These are phyloP conservation scores for Lepiota brunneoincarnata DNA, from an alignment of 768 basidiomycete species.

Conservation along the genomic window DNA sequence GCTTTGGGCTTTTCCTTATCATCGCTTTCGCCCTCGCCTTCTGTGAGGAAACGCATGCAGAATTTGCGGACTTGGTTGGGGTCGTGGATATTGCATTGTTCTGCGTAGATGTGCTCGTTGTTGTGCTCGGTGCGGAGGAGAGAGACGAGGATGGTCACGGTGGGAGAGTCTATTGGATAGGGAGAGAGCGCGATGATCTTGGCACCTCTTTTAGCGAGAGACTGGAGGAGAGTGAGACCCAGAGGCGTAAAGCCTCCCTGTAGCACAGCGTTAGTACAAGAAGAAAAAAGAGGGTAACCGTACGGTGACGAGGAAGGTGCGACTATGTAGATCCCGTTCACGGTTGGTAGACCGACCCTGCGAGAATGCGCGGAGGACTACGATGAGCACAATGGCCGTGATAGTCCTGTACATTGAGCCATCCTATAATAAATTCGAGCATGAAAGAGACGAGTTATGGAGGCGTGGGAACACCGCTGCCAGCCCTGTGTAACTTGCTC, in stretches of 20 bases:
- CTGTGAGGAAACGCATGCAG: slow-evolving; percentile 60
- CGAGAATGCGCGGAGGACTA: slow-evolving; percentile 54
- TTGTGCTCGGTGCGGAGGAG: slow-evolving; percentile 65
- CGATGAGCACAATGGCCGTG: slow-evolving; percentile 39
- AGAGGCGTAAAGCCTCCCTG: slow-evolving; percentile 77
- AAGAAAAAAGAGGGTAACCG: background rate
- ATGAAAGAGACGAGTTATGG: background rate
- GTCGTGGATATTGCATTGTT: slow-evolving; percentile 70
- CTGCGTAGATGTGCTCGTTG: slow-evolving; percentile 79
- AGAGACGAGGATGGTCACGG: slow-evolving; percentile 58
- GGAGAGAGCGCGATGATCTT: slow-evolving; percentile 75
- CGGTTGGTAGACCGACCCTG: slow-evolving; percentile 71
- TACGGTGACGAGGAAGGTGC: slow-evolving; percentile 71
- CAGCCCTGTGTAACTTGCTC: slow-evolving; percentile 3
- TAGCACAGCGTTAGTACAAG: slow-evolving; percentile 4
- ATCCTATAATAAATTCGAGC: no score
- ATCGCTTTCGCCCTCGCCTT: background rate
- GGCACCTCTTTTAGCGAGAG: slow-evolving; percentile 71
- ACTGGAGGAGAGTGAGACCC: slow-evolving; percentile 65
- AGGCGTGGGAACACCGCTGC: slow-evolving; percentile 6
- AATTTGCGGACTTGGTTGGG: slow-evolving; percentile 68
- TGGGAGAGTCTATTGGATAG: slow-evolving; percentile 50
- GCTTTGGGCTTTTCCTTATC: background rate
- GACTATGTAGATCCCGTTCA: slow-evolving; percentile 73
- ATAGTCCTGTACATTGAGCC: slow-evolving; percentile 5